Evolutionary conservation across 108 stramenopile species (phyloP).

Genomic region (Nannochloropsis oceanica): DNA sequence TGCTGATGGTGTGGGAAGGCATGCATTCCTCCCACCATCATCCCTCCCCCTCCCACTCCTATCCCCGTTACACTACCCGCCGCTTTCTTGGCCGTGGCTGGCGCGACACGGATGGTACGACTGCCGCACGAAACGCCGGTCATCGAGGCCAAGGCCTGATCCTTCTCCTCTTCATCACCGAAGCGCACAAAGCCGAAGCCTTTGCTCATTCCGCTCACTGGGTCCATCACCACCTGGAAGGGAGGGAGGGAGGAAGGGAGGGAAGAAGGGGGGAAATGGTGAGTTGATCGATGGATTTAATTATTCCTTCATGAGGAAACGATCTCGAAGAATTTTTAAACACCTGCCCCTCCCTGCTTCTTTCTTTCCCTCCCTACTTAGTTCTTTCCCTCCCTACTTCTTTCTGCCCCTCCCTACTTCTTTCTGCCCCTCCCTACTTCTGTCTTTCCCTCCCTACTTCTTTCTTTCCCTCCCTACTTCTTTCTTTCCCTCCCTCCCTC

Average conservation of each 20-base stretch:
- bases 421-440: neutral
- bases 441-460: neutral
- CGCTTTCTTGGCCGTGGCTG: slow-evolving; percentile 5
- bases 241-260: neutral
- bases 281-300: neutral
- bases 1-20: neutral
- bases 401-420: neutral
- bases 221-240: neutral
- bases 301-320: too few relatives aligned
- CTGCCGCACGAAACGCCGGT: slow-evolving; percentile 26
- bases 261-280: neutral
- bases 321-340: too few relatives aligned
- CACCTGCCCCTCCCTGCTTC: too few relatives aligned
- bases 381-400: neutral
- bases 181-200: slow-evolving; percentile 37
- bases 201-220: neutral
- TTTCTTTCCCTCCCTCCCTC: neutral
- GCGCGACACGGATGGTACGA: slow-evolving; percentile 28
- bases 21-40: neutral
- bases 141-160: slow-evolving; percentile 28
- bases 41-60: neutral
- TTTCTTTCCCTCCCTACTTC: too few relatives aligned
- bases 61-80: neutral
- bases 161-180: slow-evolving; percentile 23
- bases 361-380: too few relatives aligned